Evolutionary conservation across 495 filamentous ascomycete genomes (phyloP).

Genomic region (Lentithecium fluviatile): DNA sequence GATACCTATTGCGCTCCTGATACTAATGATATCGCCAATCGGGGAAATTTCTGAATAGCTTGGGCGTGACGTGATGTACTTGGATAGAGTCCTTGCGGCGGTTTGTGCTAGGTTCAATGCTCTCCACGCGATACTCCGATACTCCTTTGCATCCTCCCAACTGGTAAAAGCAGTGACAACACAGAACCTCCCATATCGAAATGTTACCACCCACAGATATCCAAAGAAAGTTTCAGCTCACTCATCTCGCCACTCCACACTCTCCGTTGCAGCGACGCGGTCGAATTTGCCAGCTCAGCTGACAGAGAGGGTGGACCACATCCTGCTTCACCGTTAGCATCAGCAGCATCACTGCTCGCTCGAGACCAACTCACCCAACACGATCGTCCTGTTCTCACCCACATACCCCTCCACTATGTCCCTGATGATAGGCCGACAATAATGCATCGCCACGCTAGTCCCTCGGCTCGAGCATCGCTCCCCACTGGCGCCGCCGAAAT

Average conservation of each 20-base stretch:
- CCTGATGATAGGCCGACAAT: constrained; percentile 10
- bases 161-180: too few species aligned
- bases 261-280: constrained; percentile 12
- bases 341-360: neutral
- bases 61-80: too few species aligned
- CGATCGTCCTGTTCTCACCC: constrained; percentile 13
- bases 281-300: constrained; percentile 10
- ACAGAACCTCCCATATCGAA: too few species aligned
- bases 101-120: too few species aligned
- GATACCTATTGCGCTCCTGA: too few species aligned
- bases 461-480: neutral
- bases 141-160: too few species aligned
- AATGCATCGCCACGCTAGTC: constrained; percentile 6
- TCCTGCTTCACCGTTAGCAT: constrained; percentile 8
- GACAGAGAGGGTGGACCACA: constrained; percentile 21
- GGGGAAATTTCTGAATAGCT: too few species aligned
- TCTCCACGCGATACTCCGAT: too few species aligned
- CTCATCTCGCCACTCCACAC: constrained; percentile 22
- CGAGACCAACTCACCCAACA: constrained; percentile 7
- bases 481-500: neutral
- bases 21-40: too few species aligned
- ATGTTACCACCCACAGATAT: constrained; percentile 26
- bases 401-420: constrained; percentile 10
- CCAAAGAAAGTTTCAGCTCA: constrained; percentile 16
- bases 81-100: too few species aligned